Percentiles rank a stretch among this genome's conserved stretches.
Conservation (phyloP, 2,329 filamentous ascomycete genomes). For the Neospermospora avenae region DNA sequence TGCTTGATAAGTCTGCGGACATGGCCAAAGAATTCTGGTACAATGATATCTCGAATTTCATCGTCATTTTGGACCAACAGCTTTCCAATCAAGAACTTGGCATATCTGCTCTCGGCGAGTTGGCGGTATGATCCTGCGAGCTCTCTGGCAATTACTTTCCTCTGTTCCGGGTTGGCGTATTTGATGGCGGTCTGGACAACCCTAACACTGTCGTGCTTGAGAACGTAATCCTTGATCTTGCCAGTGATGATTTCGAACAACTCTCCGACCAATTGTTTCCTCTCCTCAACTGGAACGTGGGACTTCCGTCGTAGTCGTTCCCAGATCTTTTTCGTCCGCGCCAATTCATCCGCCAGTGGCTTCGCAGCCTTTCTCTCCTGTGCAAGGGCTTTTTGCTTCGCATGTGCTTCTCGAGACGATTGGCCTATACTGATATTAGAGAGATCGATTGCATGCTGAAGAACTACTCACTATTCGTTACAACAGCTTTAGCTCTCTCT, state of each 20-base stretch:
- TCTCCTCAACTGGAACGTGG: slow-evolving; percentile 85
- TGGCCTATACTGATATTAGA: slow-evolving; percentile 49
- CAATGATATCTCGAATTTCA: slow-evolving; percentile 82
- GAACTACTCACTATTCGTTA: slow-evolving; percentile 26
- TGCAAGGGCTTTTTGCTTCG: slow-evolving; percentile 85
- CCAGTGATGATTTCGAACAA: slow-evolving; percentile 90
- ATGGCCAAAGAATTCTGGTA: slow-evolving; percentile 92
- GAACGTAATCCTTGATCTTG: slow-evolving; percentile 88
- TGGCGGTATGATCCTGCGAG: slow-evolving; percentile 80
- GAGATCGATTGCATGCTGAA: background rate
- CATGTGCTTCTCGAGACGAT: slow-evolving; percentile 81
- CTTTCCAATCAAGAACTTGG: slow-evolving; percentile 96
- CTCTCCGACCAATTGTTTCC: slow-evolving; percentile 82
- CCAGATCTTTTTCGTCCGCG: slow-evolving; percentile 94
- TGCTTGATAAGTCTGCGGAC: slow-evolving; percentile 94
- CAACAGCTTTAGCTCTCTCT: slow-evolving; percentile 34
- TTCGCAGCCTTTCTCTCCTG: slow-evolving; percentile 90
- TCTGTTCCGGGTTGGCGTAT: slow-evolving; percentile 82
- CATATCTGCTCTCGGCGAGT: slow-evolving; percentile 91
- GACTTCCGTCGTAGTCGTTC: slow-evolving; percentile 90
- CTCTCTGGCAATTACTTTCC: slow-evolving; percentile 82
- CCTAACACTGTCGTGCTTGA: slow-evolving; percentile 97
- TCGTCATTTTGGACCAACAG: slow-evolving; percentile 87
- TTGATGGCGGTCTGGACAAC: slow-evolving; percentile 97
- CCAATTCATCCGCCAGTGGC: slow-evolving; percentile 85